These are phyloP conservation scores for Trifolium subterraneum DNA, from an alignment of 306 rosid genomes.

Conservation along the genomic window DNA sequence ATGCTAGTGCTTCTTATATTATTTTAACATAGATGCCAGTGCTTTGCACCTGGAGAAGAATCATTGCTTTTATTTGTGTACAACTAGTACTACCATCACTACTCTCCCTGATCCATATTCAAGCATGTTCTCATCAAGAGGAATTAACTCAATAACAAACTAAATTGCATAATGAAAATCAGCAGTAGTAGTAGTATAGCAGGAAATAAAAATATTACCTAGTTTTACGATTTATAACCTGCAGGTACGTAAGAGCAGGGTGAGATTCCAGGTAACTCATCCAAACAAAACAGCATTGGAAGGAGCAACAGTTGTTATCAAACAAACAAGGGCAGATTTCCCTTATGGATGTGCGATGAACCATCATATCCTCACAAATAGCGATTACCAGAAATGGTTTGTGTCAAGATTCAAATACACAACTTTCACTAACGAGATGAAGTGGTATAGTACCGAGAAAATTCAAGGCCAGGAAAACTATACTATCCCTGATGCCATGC, in stretches of 20 bases:
- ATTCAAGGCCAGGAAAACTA: constrained; percentile 66
- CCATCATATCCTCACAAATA: constrained; percentile 55
- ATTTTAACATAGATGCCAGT: neutral
- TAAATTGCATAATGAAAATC: neutral
- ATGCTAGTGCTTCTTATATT: neutral
- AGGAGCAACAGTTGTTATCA: constrained; percentile 50
- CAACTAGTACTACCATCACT: neutral
- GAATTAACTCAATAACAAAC: neutral
- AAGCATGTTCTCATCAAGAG: neutral
- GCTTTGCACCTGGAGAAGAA: neutral
- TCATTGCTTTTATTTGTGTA: neutral
- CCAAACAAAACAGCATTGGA: constrained; percentile 49
- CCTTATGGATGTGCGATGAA: constrained; percentile 76
- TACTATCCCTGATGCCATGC: constrained; percentile 69
- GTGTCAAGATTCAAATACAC: constrained; percentile 62
- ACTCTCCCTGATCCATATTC: neutral
- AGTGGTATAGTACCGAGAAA: constrained; percentile 77
- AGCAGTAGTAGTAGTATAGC: neutral
- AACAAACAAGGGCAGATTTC: constrained; percentile 52
- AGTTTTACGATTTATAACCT: constrained; percentile 16
- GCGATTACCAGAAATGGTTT: constrained; percentile 67
- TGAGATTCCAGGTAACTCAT: constrained; percentile 55
- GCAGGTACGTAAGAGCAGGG: constrained; percentile 65
- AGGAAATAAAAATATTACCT: neutral
- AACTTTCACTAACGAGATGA: constrained; percentile 82